These are phyloP conservation scores for Sugiyamaella qingdaonensis DNA, from an alignment of 805 yeast species.

Conservation along the genomic window DNA sequence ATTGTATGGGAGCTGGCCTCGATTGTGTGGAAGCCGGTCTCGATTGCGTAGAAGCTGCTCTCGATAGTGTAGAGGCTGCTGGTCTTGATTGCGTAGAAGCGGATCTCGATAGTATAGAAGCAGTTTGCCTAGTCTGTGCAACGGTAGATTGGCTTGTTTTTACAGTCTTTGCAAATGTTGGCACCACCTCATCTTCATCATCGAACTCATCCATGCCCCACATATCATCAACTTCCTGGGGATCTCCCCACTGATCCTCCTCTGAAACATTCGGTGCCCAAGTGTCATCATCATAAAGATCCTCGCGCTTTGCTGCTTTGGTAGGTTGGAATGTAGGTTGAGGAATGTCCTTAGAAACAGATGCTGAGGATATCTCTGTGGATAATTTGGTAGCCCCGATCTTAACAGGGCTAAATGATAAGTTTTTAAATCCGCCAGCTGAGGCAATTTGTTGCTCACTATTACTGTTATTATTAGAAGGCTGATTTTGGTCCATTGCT, in stretches of 20 bases:
- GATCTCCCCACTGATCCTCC: not conserved
- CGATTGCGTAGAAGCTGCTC: too few species aligned
- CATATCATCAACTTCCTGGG: not conserved
- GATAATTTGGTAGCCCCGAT: too few species aligned
- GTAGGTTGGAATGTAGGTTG: too few species aligned
- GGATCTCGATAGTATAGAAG: too few species aligned
- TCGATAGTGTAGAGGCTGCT: not conserved
- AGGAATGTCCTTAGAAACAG: too few species aligned
- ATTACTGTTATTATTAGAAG: too few species aligned
- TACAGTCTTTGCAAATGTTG: not conserved
- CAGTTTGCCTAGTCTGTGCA: not conserved
- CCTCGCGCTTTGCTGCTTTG: not conserved
- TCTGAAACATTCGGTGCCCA: not conserved
- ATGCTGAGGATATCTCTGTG: too few species aligned
- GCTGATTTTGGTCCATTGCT: conserved; percentile 23
- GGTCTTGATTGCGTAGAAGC: not conserved
- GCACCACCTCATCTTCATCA: conserved; percentile 24
- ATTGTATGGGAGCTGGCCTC: too few species aligned
- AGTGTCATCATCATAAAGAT: not conserved
- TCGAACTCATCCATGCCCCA: conserved; percentile 22
- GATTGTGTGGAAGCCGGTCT: not conserved
- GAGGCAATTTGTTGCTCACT: too few species aligned
- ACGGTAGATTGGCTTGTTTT: not conserved
- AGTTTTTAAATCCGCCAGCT: too few species aligned
- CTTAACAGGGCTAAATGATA: too few species aligned